phyloP scores from a whole-genome alignment of 2,329 filamentous ascomycete species.

The Aspergillus sp. region DNA sequence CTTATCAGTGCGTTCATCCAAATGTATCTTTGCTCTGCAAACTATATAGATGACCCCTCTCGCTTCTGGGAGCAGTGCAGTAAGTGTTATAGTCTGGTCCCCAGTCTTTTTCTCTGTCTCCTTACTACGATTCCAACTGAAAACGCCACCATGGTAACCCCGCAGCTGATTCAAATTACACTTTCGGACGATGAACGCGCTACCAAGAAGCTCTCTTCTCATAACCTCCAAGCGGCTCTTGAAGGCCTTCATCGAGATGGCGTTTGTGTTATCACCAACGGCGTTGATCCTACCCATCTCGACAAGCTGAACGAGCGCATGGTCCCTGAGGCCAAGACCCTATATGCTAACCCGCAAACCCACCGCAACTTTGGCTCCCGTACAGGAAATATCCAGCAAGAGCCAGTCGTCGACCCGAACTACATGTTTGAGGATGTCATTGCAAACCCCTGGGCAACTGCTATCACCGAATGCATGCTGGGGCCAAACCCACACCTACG shows the following conservation, averaged over 20 bases:
- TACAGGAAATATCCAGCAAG: constrained; percentile 46
- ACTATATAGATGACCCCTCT: not conserved
- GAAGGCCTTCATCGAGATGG: constrained; percentile 39
- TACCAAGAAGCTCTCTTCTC: constrained; percentile 20
- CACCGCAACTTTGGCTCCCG: constrained; percentile 30
- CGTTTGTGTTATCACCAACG: constrained; percentile 42
- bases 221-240: constrained; percentile 26
- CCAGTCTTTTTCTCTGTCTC: not conserved
- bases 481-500: constrained; percentile 40
- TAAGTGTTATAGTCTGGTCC: not conserved
- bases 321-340: constrained; percentile 34
- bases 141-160: not conserved
- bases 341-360: constrained; percentile 29
- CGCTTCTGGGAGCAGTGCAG: not conserved
- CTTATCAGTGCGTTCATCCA: not conserved
- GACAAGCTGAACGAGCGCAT: constrained; percentile 34
- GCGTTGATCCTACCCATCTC: constrained; percentile 34
- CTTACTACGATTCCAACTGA: not conserved
- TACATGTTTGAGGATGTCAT: constrained; percentile 43
- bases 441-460: constrained; percentile 42
- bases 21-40: not conserved
- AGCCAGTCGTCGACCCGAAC: constrained; percentile 36
- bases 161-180: not conserved
- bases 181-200: constrained; percentile 15
- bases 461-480: constrained; percentile 40